These are phyloP conservation scores for Microcyclosporella mali DNA, from an alignment of 2,329 filamentous ascomycete genomes.

Conservation along the genomic window DNA sequence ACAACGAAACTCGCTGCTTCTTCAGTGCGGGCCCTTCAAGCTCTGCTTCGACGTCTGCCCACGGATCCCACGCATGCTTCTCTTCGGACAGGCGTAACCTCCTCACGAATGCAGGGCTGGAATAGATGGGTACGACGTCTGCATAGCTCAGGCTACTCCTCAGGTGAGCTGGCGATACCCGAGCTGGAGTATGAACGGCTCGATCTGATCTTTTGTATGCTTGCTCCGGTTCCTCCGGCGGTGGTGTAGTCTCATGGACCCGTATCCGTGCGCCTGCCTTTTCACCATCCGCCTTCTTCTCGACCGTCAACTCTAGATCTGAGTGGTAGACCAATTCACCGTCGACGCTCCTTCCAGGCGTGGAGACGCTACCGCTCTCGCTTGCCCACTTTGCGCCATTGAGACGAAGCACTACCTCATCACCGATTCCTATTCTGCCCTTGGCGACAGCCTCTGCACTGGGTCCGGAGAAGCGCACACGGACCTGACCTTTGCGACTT, in stretches of 20 bases:
- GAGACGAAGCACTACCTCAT: slow-evolving; percentile 64
- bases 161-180: slow-evolving; percentile 6
- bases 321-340: slow-evolving; percentile 50
- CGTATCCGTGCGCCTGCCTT: slow-evolving; percentile 7
- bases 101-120: slow-evolving; percentile 75
- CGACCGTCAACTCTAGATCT: slow-evolving; percentile 32
- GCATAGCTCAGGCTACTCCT: slow-evolving; percentile 15
- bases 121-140: slow-evolving; percentile 34
- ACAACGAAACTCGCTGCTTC: slow-evolving; percentile 62
- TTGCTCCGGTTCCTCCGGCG: slow-evolving; percentile 11
- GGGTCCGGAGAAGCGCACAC: slow-evolving; percentile 65
- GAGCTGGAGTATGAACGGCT: neutral
- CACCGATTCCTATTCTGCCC: slow-evolving; percentile 67
- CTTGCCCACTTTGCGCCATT: slow-evolving; percentile 60
- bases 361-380: slow-evolving; percentile 47
- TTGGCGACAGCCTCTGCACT: slow-evolving; percentile 64
- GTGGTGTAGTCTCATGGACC: slow-evolving; percentile 16
- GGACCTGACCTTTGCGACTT: slow-evolving; percentile 69
- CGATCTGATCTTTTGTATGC: neutral
- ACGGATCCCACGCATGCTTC: slow-evolving; percentile 57
- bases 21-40: slow-evolving; percentile 58
- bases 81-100: slow-evolving; percentile 64
- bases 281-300: slow-evolving; percentile 11
- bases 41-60: slow-evolving; percentile 58
- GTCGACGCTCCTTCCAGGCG: slow-evolving; percentile 51